Percentiles rank a stretch among this genome's conserved stretches.
Conservation (phyloP, 495 filamentous ascomycete genomes). For the Hyaloscypha bicolor region DNA sequence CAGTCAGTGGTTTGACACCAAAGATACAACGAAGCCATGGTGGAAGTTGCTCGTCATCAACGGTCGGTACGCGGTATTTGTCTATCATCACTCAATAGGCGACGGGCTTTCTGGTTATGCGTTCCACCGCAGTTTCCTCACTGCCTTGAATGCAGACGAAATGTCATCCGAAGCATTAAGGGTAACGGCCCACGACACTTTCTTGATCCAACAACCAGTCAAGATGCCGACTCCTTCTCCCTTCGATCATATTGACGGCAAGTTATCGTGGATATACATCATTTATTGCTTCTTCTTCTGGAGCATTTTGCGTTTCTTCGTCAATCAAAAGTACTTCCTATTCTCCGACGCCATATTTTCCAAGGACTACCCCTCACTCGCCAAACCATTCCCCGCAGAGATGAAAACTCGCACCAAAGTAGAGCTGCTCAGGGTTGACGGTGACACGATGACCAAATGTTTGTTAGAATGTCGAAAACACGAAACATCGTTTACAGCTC, state of each 20-base stretch:
- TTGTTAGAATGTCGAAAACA: constrained; percentile 14
- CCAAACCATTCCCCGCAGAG: background rate
- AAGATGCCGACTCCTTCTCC: background rate
- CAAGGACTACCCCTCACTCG: constrained; percentile 1
- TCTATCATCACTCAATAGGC: constrained; percentile 17
- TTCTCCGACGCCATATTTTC: constrained; percentile 17
- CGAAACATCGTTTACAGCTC: constrained; percentile 22
- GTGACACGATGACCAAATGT: constrained; percentile 5
- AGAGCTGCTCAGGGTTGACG: constrained; percentile 5
- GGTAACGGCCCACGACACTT: background rate
- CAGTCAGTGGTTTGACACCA: constrained; percentile 23
- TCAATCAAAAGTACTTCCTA: constrained; percentile 13
- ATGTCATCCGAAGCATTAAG: background rate
- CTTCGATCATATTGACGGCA: constrained; percentile 8
- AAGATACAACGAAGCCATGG: constrained; percentile 14
- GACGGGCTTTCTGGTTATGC: constrained; percentile 13
- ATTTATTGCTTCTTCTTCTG: constrained; percentile 19
- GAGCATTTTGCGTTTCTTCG: constrained; percentile 15
- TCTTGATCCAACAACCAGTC: background rate
- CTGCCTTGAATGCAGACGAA: constrained; percentile 11
- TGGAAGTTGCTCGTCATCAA: constrained; percentile 19
- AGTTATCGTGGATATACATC: constrained; percentile 2
- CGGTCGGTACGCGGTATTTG: background rate
- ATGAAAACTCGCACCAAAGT: constrained; percentile 11
- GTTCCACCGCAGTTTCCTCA: constrained; percentile 20